Evolutionary conservation across 371 early-diverging fungal species (phyloP), one percentile per base, ranked within the genome.

Genomic region (Umbelopsis sp.): DNA sequence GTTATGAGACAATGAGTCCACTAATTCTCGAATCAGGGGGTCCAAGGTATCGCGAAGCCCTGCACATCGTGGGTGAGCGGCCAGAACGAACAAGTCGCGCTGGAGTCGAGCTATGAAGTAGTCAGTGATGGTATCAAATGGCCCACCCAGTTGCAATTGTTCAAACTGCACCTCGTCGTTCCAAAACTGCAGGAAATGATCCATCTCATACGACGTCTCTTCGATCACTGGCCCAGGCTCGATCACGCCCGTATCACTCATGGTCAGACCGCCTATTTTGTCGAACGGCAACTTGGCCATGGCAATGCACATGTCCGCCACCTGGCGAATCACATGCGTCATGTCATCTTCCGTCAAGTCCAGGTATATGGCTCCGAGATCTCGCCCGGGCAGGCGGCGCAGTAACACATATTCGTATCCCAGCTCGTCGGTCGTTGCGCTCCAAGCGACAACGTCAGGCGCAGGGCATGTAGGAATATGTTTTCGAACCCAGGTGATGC

Each of bases 351-450:
- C 12, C 18, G 57, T 18, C 57, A 57, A 51, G 29, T 24, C 29
- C 4, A 6, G 18, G 25, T 29, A 51, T 20, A 12, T 25, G 22
- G 12, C n/a, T 10, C 16, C n/a, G n/a, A 57, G 35, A 35, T 57
- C 57, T 7, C 18, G 29, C 16, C 57, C 57, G 4, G 57, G 57
- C 9, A 57, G 3, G 18, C 57, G 22, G 57, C 57, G 29, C 29
- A 57, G 35, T 16, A 57, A 35, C 18, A 57, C 57, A 35, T 57
- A 57, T 57, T 57, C 57, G 18, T 35, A 57, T 18, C 57, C 57
- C 18, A 57, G 57, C 35, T 57, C 57, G 22, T 57, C 57, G 12
- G 57, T 57, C 11, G 57, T 18, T 7, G 29, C 57, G 32, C 57
- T 57, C 57, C 57, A 57, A 6, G 57, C 57, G 29, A 57, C 16